Evolutionary conservation across 2,329 filamentous ascomycete species (phyloP), one percentile per base, ranked within the genome.

Genomic region (Neospermospora avenae): DNA sequence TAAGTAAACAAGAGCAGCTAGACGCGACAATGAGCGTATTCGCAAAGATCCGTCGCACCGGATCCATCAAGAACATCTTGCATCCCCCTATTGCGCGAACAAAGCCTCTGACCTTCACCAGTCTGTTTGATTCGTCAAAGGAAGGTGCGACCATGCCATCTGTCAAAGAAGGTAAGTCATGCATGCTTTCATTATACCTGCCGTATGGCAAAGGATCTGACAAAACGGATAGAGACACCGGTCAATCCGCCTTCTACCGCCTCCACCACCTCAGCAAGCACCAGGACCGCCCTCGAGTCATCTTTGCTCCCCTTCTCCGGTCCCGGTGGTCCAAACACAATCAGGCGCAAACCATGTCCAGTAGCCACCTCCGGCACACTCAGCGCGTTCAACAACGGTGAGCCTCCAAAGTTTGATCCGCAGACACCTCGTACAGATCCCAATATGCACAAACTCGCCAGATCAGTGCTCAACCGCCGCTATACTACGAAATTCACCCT

Each of bases 401-500:
- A 48, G 11, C 16, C 55, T 14, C 48, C 55, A 13, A 51, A 52
- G n/a, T 63, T 63, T 25, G 60, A 63, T 25, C 52, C 57, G 2
- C 28, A 57, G 14, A 49, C 54, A 3, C 57, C 60, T 5, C 53
- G 46, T 1, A 44, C 16, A 7, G 28, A 59, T 28, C 31, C 57
- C 0, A 18, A 16, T 11, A 53, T 63, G 41, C 46, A 57, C 22
- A 6, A 28, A 4, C 31, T 42, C 1, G 62, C 62, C 24, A 57
- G 42, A 18, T 34, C 37, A 3, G 53, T 55, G 10, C 54, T 64
- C 1, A 59, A 49, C 16, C 35, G 58, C 18, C 41, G 57, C 10
- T 64, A 64, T 25, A 44, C 55, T 11, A 46, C 39, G 25, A 65
- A 65, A 24, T 61, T 65, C 45, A 35, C 52, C 0, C 45, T 51